Evolutionary conservation across 2,329 filamentous ascomycete genomes (phyloP), one percentile per base, ranked within the genome.

Genomic region (Capronia americana): DNA sequence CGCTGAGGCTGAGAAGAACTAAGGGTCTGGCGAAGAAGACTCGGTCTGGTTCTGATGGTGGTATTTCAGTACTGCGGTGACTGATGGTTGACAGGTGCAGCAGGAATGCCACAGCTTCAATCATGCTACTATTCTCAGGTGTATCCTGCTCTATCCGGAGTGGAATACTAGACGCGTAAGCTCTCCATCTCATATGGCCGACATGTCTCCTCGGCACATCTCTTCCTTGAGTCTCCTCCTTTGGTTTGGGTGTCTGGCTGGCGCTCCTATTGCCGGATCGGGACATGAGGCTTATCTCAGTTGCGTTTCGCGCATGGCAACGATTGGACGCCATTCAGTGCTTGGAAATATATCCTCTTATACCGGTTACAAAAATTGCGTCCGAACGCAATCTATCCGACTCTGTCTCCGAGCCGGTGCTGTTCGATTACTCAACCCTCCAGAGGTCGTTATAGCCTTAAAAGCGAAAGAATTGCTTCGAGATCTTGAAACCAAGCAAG

Each of bases 181-280:
- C 38, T 41, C 4, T 2, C 14, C 12, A 5, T 41, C 38, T 5
- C 38, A 1, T 7, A 17, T 17, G 38, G 38, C 38, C 4, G 2
- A 17, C 14, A 41, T 6, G 17, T 41, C 38, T 0, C 4, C 38
- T 41, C 5, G 38, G 14, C 38, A 6, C 38, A 41, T 41, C 38
- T 41, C 17, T 17, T 41, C 5, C 14, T 17, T 4, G 38, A 6
- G 14, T 41, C 34, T 2, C 14, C 14, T n/a, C 17, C 38, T 6
- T 4, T 7, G 14, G 14, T 17, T 26, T 17, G 30, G 3, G 54
- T 24, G 24, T 46, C 26, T 48, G 34, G 20, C 44, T 14, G 57
- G 57, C 57, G 57, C 57, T 17, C 24, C 41, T 10, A 44, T 41
- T 48, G 24, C 57, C 57, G 20, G 20, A 58, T 48, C 7, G 20